phyloP scores from a whole-genome alignment of 441 rosid species.

The Codiaeum variegatum region DNA sequence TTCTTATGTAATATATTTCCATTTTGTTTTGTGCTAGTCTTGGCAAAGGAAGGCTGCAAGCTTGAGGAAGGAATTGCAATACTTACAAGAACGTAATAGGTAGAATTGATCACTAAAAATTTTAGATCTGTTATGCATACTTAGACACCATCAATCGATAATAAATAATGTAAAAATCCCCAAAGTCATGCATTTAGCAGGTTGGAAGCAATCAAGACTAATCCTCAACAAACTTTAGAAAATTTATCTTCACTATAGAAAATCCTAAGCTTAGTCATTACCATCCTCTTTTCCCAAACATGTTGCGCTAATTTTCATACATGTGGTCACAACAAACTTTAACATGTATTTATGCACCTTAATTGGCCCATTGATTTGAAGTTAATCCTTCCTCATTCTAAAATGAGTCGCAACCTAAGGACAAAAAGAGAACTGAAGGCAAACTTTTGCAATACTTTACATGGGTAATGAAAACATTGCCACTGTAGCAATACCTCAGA shows the following conservation, averaged over 20 bases:
- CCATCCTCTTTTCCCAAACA: background rate
- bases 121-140: background rate
- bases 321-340: background rate
- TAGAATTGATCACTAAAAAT: conserved; percentile 22
- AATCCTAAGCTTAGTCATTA: background rate
- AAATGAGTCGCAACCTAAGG: background rate
- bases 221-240: background rate
- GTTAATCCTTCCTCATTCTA: background rate
- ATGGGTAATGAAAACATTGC: background rate
- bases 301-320: background rate
- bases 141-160: background rate
- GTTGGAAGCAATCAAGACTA: background rate
- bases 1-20: conserved; percentile 13
- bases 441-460: background rate
- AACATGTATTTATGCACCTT: background rate
- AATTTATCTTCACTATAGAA: background rate
- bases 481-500: background rate
- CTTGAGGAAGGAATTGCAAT: conserved; percentile 62
- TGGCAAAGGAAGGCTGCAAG: conserved; percentile 75
- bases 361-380: background rate
- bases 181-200: background rate
- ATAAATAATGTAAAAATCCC: background rate
- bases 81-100: conserved; percentile 68
- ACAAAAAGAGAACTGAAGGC: background rate
- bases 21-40: conserved; percentile 42